Conservation (phyloP, 164 flowering plant genomes). For the Santalum album region DNA sequence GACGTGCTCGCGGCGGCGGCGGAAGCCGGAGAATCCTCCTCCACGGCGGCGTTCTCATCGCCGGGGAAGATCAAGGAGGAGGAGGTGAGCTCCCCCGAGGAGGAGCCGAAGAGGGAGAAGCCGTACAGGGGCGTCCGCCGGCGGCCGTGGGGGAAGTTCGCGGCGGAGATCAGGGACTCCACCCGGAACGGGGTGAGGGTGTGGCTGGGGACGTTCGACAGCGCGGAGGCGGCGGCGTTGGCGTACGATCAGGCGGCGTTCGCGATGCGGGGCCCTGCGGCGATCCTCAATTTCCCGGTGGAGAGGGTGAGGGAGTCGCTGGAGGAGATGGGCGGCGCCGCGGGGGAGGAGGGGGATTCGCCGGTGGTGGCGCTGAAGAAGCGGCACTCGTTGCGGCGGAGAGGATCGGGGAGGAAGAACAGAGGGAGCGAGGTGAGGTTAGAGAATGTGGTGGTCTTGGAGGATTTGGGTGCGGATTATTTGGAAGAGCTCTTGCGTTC, state of each 20-base stretch:
- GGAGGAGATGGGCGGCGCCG: conserved; percentile 18
- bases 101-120: conserved; percentile 13
- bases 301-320: conserved; percentile 34
- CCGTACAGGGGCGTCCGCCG: conserved; percentile 34
- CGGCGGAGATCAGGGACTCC: conserved; percentile 46
- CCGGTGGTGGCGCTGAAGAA: conserved; percentile 44
- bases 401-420: conserved; percentile 3
- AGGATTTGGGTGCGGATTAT: conserved; percentile 37
- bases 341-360: conserved; percentile 26
- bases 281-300: conserved; percentile 34
- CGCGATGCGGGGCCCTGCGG: conserved; percentile 29
- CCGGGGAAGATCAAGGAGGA: conserved; percentile 4
- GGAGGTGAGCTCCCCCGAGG: neutral
- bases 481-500: conserved; percentile 29
- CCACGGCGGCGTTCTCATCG: neutral
- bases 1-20: conserved; percentile 14
- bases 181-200: conserved; percentile 41
- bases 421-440: conserved; percentile 13
- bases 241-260: conserved; percentile 53
- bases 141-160: conserved; percentile 51
- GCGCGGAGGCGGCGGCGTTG: conserved; percentile 43
- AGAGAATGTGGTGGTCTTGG: conserved; percentile 33
- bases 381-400: conserved; percentile 7
- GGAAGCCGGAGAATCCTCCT: conserved; percentile 2
- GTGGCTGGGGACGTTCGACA: conserved; percentile 51